Evolutionary conservation across 176 grass and related monocot genomes (phyloP).

Genomic region (Raddia guianensis): DNA sequence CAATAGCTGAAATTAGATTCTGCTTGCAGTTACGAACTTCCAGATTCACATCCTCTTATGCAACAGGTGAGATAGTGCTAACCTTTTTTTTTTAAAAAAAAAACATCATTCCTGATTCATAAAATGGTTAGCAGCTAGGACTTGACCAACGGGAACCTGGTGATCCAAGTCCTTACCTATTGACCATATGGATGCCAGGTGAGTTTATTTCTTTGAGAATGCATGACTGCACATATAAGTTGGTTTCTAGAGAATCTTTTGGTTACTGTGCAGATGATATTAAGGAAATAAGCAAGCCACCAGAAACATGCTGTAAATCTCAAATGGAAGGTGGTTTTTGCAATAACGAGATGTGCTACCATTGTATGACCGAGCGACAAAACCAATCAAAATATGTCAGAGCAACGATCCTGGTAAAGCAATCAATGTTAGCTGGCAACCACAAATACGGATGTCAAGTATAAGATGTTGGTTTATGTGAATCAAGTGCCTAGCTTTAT

Average conservation of each 20-base stretch:
- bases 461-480: slow-evolving; percentile 17
- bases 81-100: slow-evolving; percentile 33
- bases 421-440: slow-evolving; percentile 38
- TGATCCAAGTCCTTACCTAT: slow-evolving; percentile 87
- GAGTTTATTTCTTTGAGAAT: slow-evolving; percentile 38
- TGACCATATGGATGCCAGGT: slow-evolving; percentile 78
- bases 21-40: slow-evolving; percentile 83
- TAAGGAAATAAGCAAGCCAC: slow-evolving; percentile 53
- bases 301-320: slow-evolving; percentile 41
- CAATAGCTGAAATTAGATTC: slow-evolving; percentile 37
- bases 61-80: slow-evolving; percentile 57
- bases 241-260: slow-evolving; percentile 28
- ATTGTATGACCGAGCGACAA: slow-evolving; percentile 53
- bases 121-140: slow-evolving; percentile 65
- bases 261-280: slow-evolving; percentile 56
- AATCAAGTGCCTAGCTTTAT: slow-evolving; percentile 16
- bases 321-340: slow-evolving; percentile 56
- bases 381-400: slow-evolving; percentile 70
- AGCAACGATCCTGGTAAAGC: slow-evolving; percentile 84
- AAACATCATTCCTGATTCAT: slow-evolving; percentile 37
- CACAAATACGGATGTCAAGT: slow-evolving; percentile 26
- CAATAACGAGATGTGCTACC: slow-evolving; percentile 48
- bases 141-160: slow-evolving; percentile 73
- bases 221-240: slow-evolving; percentile 3
- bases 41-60: slow-evolving; percentile 79